Evolutionary conservation across 805 yeast species (phyloP).

Genomic region (Barnettozyma botsteinii): DNA sequence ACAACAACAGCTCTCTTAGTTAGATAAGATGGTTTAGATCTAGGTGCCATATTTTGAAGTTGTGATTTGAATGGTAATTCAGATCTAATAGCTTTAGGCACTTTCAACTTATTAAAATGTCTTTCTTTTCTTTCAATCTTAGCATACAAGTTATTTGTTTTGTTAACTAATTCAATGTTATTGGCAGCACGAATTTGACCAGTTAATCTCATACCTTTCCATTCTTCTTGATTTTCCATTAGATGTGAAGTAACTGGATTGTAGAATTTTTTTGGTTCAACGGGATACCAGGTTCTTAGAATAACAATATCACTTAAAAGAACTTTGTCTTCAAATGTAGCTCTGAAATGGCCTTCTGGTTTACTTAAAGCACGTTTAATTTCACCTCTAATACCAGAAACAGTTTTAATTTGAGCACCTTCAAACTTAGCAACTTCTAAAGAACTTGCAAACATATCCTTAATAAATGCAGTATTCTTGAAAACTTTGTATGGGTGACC

Average conservation of each 20-base stretch:
- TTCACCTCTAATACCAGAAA: slow-evolving; percentile 96
- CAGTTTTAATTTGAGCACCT: slow-evolving; percentile 95
- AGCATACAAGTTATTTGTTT: slow-evolving; percentile 45
- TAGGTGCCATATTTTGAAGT: slow-evolving; percentile 82
- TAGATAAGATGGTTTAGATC: slow-evolving; percentile 74
- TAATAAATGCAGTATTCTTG: slow-evolving; percentile 94
- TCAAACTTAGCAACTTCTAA: slow-evolving; percentile 96
- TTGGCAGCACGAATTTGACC: slow-evolving; percentile 85
- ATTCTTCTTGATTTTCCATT: slow-evolving; percentile 67
- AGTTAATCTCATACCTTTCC: slow-evolving; percentile 96
- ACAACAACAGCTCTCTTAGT: slow-evolving; percentile 90
- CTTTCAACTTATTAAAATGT: slow-evolving; percentile 79
- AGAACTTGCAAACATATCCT: slow-evolving; percentile 90
- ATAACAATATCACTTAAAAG: slow-evolving; percentile 85
- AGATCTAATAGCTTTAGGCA: slow-evolving; percentile 72
- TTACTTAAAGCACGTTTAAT: slow-evolving; percentile 89
- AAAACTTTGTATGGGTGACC: slow-evolving; percentile 92
- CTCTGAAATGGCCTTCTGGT: slow-evolving; percentile 94
- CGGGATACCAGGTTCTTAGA: slow-evolving; percentile 96
- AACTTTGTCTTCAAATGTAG: slow-evolving; percentile 93
- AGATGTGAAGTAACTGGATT: slow-evolving; percentile 94
- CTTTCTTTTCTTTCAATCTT: slow-evolving; percentile 83
- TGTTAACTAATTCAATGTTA: slow-evolving; percentile 56
- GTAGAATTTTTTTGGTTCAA: slow-evolving; percentile 81
- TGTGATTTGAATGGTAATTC: slow-evolving; percentile 91